phyloP scores from a whole-genome alignment of 1,284 basidiomycete species.

The Ganoderma boninense region DNA sequence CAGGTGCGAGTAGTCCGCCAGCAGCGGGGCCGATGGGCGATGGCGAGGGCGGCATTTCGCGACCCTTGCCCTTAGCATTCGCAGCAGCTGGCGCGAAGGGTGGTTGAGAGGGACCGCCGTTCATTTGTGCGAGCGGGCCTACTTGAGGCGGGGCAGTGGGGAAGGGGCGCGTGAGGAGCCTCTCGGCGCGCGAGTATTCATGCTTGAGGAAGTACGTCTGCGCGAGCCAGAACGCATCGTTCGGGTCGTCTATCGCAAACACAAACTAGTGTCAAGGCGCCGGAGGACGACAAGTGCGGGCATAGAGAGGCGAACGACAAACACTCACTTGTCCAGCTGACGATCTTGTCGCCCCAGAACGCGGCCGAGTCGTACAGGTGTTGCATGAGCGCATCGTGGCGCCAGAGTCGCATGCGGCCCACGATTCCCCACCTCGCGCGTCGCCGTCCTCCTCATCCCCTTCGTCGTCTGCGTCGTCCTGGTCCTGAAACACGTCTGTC shows the following conservation, averaged over 20 bases:
- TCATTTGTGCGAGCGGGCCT: constrained; percentile 43
- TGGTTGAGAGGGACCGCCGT: constrained; percentile 54
- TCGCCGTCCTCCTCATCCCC: constrained; percentile 55
- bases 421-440: constrained; percentile 84
- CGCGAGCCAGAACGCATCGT: constrained; percentile 99
- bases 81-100: constrained; percentile 32
- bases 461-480: constrained; percentile 55
- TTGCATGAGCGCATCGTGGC: constrained; percentile 97
- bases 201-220: constrained; percentile 97
- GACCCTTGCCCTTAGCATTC: constrained; percentile 63
- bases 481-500: constrained; percentile 78
- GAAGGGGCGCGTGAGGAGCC: constrained; percentile 88
- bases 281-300: background rate
- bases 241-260: constrained; percentile 79
- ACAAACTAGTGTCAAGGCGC: background rate
- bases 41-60: constrained; percentile 53
- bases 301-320: constrained; percentile 29
- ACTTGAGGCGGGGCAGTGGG: constrained; percentile 55
- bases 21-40: background rate
- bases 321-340: constrained; percentile 91
- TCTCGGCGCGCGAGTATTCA: constrained; percentile 94
- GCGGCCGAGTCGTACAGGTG: constrained; percentile 97
- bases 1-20: constrained; percentile 34
- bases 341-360: constrained; percentile 98
- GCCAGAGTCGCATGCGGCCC: constrained; percentile 95